These are phyloP conservation scores for Yamadazyma sp. DNA, from an alignment of 805 yeast genomes.

Conservation along the genomic window DNA sequence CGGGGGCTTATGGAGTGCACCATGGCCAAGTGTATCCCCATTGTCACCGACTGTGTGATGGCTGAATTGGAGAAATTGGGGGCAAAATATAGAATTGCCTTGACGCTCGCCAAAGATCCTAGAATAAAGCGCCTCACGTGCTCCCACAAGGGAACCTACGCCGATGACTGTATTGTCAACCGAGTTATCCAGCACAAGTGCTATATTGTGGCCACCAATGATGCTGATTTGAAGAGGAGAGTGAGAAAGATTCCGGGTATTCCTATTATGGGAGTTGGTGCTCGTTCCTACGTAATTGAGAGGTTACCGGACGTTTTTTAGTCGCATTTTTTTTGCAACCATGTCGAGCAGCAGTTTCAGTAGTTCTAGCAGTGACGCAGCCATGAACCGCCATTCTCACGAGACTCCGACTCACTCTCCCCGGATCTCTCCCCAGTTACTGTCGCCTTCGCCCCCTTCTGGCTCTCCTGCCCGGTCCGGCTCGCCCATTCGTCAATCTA, in stretches of 20 bases:
- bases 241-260: constrained; percentile 96
- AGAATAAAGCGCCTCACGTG: constrained; percentile 84
- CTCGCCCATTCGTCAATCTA: background rate
- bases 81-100: constrained; percentile 89
- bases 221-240: constrained; percentile 93
- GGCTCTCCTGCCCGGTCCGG: no score
- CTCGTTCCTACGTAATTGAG: constrained; percentile 88
- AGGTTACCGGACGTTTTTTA: constrained; percentile 91
- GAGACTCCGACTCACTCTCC: no score
- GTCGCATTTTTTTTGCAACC: background rate
- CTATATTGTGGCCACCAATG: constrained; percentile 95
- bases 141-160: constrained; percentile 93
- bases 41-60: constrained; percentile 95
- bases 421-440: no score
- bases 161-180: constrained; percentile 94
- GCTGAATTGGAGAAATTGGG: constrained; percentile 97
- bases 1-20: constrained; percentile 96
- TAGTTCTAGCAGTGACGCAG: no score
- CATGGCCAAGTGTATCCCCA: constrained; percentile 92
- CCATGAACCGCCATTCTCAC: no score
- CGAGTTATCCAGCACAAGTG: constrained; percentile 96
- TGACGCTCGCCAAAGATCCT: constrained; percentile 90
- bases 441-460: no score
- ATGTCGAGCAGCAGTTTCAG: background rate
- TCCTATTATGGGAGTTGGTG: constrained; percentile 95